Evolutionary conservation across 768 basidiomycete species (phyloP), one percentile per base, ranked within the genome.

Genomic region (Amylocystis lapponica): DNA sequence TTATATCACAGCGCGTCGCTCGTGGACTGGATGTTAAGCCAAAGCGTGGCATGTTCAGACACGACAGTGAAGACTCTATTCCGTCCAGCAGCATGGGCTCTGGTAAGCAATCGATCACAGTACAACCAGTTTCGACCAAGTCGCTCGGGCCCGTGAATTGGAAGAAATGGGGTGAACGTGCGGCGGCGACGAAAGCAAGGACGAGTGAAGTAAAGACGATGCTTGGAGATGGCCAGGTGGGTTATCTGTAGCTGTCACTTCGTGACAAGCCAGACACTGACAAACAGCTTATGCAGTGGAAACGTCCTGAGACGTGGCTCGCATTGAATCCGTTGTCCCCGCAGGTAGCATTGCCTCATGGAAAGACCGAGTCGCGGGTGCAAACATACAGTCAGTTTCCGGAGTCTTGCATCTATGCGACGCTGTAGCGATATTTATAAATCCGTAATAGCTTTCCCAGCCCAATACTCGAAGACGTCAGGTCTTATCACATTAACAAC

Each of bases 401-500:
- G 14, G 22, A 23, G 16, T 39, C 33, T 40, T 19, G 6, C 26
- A 16, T 34, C 21, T 8, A 6, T 31, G 30, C 30, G 4, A 21
- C 21, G 10, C 9, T 19, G 11, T 8, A 41, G 27, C 31, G 40
- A 26, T 38, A 22, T 11, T 25, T 41, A 34, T 26, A 35, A 33
- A 36, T 32, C 32, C 30, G 17, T 21, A 11, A 35, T 36, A 85
- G 83, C 76, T 1, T 85, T 76, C 60, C 71, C 79, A 39, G 79
- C 78, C 31, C 79, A 83, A 45, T 67, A 75, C 41, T 63, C 63
- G 35, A 70, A 76, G 21, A 59, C 63, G 4, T 77, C 79, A 2
- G 83, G 83, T 2, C 56, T 83, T 31, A 73, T 85, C 39, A 82
- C 79, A 19, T 44, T 85, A 45, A 78, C 78, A 4, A 40, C 63